These are phyloP conservation scores for Prunus yedoensis DNA, from an alignment of 331 rosid species.

Conservation along the genomic window DNA sequence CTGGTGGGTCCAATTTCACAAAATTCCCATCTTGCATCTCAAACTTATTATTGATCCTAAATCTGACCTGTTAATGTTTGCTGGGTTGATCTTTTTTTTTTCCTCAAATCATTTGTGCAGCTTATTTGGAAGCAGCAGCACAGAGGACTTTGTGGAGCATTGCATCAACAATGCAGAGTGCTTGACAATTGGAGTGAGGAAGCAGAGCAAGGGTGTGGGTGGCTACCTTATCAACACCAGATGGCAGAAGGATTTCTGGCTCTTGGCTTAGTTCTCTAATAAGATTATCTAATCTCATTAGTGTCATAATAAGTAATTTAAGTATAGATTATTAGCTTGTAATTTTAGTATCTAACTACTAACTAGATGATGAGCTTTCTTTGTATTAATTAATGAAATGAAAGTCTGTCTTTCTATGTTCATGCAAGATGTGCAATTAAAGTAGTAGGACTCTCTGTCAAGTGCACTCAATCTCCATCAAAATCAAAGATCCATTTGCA, in stretches of 20 bases:
- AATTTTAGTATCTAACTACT: slow-evolving; percentile 36
- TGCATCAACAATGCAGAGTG: slow-evolving; percentile 80
- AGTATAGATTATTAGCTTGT: slow-evolving; percentile 22
- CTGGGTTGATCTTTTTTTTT: too few species aligned
- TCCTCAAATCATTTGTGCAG: slow-evolving; percentile 33
- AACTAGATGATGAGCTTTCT: slow-evolving; percentile 5
- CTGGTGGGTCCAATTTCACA: slow-evolving; percentile 56
- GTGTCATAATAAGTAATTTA: neutral
- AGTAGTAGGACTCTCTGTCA: too few species aligned
- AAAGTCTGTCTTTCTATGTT: neutral
- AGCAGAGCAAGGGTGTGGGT: slow-evolving; percentile 75
- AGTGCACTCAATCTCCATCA: neutral
- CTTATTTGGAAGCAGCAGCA: slow-evolving; percentile 56
- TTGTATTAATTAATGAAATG: slow-evolving; percentile 15
- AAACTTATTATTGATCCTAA: neutral
- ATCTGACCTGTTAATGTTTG: neutral
- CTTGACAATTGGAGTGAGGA: slow-evolving; percentile 92
- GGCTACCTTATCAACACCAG: slow-evolving; percentile 86
- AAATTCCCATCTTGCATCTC: slow-evolving; percentile 9
- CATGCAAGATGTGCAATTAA: too few species aligned
- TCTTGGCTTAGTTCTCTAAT: slow-evolving; percentile 62
- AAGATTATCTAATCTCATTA: neutral
- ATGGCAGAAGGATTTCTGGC: slow-evolving; percentile 99
- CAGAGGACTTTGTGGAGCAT: slow-evolving; percentile 74
- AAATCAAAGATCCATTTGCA: neutral